phyloP scores from a whole-genome alignment of 441 rosid genomes.

The Arabidopsis lyrata region DNA sequence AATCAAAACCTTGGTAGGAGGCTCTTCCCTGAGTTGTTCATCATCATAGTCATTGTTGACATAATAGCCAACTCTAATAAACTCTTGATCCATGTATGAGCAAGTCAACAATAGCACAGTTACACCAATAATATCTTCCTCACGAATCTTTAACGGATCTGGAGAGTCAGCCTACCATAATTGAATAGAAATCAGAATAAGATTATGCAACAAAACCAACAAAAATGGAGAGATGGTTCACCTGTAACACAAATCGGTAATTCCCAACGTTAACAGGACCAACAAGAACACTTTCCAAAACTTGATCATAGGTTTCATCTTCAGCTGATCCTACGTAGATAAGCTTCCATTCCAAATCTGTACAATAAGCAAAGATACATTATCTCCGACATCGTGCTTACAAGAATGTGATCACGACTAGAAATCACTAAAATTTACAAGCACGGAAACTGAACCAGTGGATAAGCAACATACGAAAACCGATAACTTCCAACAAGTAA shows the following conservation, averaged over 20 bases:
- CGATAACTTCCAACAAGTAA: neutral
- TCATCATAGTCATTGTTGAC: constrained; percentile 66
- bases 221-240: neutral
- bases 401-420: neutral
- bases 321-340: constrained; percentile 67
- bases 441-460: too few relatives aligned
- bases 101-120: constrained; percentile 61
- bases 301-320: constrained; percentile 62
- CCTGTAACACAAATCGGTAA: constrained; percentile 48
- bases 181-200: too few relatives aligned
- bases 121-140: constrained; percentile 62
- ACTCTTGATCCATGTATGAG: constrained; percentile 62
- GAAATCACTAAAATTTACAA: neutral
- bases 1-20: constrained; percentile 55
- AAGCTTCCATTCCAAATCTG: constrained; percentile 65
- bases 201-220: neutral
- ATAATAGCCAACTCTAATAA: constrained; percentile 61
- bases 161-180: constrained; percentile 56
- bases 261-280: constrained; percentile 67
- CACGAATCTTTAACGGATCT: constrained; percentile 61
- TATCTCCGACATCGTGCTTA: neutral
- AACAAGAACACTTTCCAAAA: constrained; percentile 62
- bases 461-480: neutral
- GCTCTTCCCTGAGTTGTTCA: constrained; percentile 62
- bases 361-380: neutral